Evolutionary conservation across 495 filamentous ascomycete species (phyloP).

Genomic region (Cercophora scortea): DNA sequence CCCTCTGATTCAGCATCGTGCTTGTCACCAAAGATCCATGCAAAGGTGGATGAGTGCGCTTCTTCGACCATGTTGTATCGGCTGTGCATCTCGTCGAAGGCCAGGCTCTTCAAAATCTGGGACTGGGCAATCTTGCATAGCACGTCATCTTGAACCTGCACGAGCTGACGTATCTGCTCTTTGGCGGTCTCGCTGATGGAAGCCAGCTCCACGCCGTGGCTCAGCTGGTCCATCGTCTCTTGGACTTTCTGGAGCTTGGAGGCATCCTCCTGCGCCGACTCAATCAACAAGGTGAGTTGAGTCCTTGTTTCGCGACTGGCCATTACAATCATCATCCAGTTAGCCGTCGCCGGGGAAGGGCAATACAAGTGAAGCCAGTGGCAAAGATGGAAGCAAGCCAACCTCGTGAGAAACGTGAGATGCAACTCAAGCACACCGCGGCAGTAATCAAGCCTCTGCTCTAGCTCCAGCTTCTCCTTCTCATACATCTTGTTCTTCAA

Average conservation of each 20-base stretch:
- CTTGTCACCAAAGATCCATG: conserved; percentile 6
- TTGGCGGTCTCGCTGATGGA: conserved; percentile 1
- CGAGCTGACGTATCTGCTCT: conserved; percentile 2
- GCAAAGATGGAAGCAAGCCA: too few relatives aligned
- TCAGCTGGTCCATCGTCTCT: neutral
- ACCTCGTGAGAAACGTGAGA: neutral
- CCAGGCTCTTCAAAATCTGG: conserved; percentile 8
- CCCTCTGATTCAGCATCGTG: too few relatives aligned
- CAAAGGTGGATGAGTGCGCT: conserved; percentile 4
- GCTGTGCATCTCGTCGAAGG: conserved; percentile 15
- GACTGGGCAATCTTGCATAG: neutral
- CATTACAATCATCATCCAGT: too few relatives aligned
- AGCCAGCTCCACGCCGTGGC: neutral
- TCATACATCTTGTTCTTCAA: conserved; percentile 13
- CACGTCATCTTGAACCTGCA: neutral
- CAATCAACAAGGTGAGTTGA: neutral
- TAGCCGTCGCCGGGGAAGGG: too few relatives aligned
- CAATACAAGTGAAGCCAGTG: too few relatives aligned
- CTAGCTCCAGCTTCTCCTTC: conserved; percentile 11
- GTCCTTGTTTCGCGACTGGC: neutral
- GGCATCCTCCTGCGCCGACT: neutral
- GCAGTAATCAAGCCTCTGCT: conserved; percentile 12
- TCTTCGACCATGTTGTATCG: conserved; percentile 5
- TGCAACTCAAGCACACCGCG: conserved; percentile 2
- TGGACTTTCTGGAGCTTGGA: neutral